Evolutionary conservation across 371 early-diverging fungal species (phyloP).

Genomic region (Mortierella sp.): DNA sequence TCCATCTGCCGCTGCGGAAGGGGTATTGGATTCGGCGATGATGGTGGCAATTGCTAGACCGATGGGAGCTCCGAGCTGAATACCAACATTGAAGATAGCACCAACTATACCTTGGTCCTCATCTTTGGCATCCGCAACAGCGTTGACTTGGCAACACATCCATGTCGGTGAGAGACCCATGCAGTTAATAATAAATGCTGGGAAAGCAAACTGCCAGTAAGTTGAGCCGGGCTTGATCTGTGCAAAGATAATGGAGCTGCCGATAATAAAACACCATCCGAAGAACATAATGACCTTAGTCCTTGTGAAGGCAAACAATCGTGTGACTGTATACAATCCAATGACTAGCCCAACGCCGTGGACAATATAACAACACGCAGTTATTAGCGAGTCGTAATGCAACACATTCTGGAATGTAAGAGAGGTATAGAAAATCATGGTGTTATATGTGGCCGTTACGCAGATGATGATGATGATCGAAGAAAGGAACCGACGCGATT

Average conservation of each 20-base stretch:
- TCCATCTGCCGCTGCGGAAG: background rate
- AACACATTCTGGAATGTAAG: constrained; percentile 57
- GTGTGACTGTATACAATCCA: constrained; percentile 14
- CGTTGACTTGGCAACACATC: constrained; percentile 40
- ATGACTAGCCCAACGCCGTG: constrained; percentile 28
- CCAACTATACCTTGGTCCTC: constrained; percentile 43
- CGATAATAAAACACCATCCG: constrained; percentile 43
- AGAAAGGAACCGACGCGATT: constrained; percentile 45
- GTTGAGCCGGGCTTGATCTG: constrained; percentile 28
- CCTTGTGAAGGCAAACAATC: constrained; percentile 17
- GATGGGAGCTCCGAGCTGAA: constrained; percentile 40
- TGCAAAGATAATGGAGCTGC: constrained; percentile 27
- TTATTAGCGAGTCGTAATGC: constrained; percentile 43
- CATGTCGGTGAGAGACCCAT: constrained; percentile 37
- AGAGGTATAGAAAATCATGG: constrained; percentile 54
- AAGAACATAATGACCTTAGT: constrained; percentile 31
- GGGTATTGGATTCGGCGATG: constrained; percentile 20
- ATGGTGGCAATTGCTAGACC: constrained; percentile 46
- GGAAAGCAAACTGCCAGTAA: constrained; percentile 36
- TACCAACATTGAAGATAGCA: constrained; percentile 31
- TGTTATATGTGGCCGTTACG: constrained; percentile 52
- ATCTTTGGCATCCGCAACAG: constrained; percentile 32
- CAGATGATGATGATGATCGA: constrained; percentile 50
- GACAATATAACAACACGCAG: constrained; percentile 43
- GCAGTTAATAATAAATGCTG: constrained; percentile 27